A percentile compares a stretch with the other conserved stretches of the same genome.
These are phyloP conservation scores for Capronia coronata DNA, from an alignment of 2,329 filamentous ascomycete genomes.

Conservation along the genomic window DNA sequence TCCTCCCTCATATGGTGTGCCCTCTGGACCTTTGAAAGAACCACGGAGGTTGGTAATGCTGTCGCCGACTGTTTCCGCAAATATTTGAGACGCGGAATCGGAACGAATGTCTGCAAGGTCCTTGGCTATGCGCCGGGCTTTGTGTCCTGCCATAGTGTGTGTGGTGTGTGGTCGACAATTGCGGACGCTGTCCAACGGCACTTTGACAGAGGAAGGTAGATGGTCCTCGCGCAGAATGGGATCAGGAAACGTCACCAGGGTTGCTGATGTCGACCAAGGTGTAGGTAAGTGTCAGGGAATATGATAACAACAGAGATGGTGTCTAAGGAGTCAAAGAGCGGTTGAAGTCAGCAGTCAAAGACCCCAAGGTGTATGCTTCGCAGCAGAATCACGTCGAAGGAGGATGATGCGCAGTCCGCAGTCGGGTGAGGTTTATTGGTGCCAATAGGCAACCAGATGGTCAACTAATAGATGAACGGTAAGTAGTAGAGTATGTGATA, in stretches of 20 bases:
- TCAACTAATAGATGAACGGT: neutral
- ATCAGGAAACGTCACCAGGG: neutral
- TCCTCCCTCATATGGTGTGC: slow-evolving; percentile 88
- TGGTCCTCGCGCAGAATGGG: neutral
- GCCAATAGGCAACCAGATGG: neutral
- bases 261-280: neutral
- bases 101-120: slow-evolving; percentile 45
- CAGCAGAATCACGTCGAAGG: slow-evolving; percentile 21
- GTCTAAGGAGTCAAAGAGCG: neutral
- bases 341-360: neutral
- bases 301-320: neutral
- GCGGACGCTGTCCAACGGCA: neutral
- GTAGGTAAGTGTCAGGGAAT: neutral
- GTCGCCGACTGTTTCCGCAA: slow-evolving; percentile 56
- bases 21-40: slow-evolving; percentile 76
- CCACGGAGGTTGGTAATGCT: slow-evolving; percentile 79
- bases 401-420: slow-evolving; percentile 4
- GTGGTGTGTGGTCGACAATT: neutral
- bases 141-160: slow-evolving; percentile 48
- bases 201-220: neutral
- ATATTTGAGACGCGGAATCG: slow-evolving; percentile 72
- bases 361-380: neutral
- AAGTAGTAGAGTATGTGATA: neutral
- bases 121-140: slow-evolving; percentile 49
- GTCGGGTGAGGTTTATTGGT: neutral